Evolutionary conservation across 108 stramenopile species (phyloP).

Genomic region (Ochromonas danica): DNA sequence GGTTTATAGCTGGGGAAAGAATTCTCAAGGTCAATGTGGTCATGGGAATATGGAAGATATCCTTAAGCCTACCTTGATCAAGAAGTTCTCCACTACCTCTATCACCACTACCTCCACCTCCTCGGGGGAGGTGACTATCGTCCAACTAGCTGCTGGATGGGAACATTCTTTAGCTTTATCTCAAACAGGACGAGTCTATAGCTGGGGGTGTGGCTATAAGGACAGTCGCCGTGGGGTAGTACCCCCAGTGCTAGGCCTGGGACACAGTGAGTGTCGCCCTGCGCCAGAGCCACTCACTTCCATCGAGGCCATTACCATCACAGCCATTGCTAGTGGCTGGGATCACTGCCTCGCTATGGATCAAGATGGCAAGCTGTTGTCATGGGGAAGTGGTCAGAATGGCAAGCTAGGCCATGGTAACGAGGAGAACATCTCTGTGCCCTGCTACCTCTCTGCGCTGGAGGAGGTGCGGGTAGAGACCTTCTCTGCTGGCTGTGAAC

Average conservation of each 20-base stretch:
- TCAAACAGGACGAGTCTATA: conserved; percentile 37
- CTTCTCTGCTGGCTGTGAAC: conserved; percentile 41
- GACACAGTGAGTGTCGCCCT: conserved; percentile 31
- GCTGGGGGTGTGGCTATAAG: conserved; percentile 43
- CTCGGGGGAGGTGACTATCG: neutral
- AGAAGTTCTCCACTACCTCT: too few relatives aligned
- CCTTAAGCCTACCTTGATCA: conserved; percentile 27
- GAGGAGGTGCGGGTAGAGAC: neutral
- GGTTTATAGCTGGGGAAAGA: conserved; percentile 56
- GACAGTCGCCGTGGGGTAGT: conserved; percentile 19
- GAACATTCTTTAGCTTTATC: conserved; percentile 47
- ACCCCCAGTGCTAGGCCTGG: conserved; percentile 17
- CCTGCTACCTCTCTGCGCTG: neutral
- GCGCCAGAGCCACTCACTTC: conserved; percentile 2
- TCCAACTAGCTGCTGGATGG: conserved; percentile 45
- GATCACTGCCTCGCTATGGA: conserved; percentile 53
- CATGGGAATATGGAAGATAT: neutral
- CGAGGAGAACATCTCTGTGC: conserved; percentile 31
- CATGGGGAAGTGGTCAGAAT: conserved; percentile 48
- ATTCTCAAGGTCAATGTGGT: conserved; percentile 48
- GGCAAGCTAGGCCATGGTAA: conserved; percentile 57
- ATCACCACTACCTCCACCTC: conserved; percentile 21
- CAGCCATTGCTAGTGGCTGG: conserved; percentile 49
- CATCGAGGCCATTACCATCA: conserved; percentile 21
- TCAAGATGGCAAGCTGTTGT: conserved; percentile 37